These are phyloP conservation scores for Ceratopteris richardii DNA, from an alignment of 75 land plant genomes.

Conservation along the genomic window DNA sequence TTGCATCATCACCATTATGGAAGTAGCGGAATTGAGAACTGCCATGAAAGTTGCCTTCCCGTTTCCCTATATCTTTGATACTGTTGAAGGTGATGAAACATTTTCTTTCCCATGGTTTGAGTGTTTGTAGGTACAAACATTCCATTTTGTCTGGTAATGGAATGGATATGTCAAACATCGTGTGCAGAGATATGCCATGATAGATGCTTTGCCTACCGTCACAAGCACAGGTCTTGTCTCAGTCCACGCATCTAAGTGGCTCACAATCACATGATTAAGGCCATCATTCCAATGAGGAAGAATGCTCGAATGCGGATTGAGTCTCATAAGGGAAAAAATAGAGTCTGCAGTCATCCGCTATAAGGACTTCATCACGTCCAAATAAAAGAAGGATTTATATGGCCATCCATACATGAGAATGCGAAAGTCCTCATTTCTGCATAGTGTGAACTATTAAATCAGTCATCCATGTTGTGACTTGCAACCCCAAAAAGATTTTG, in stretches of 20 bases:
- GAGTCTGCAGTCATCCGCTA: constrained; percentile 22
- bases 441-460: constrained; percentile 33
- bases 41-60: background rate
- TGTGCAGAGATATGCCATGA: constrained; percentile 15
- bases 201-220: constrained; percentile 21
- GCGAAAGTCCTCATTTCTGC: constrained; percentile 14
- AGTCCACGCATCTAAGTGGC: constrained; percentile 26
- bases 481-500: constrained; percentile 19
- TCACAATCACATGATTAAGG: constrained; percentile 24
- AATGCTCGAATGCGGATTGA: background rate
- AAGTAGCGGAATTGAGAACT: background rate
- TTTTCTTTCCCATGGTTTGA: constrained; percentile 9
- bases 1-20: constrained; percentile 12
- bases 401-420: constrained; percentile 23
- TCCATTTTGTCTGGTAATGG: constrained; percentile 16
- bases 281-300: constrained; percentile 33
- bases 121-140: constrained; percentile 6
- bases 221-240: constrained; percentile 8
- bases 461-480: constrained; percentile 39
- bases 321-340: constrained; percentile 3
- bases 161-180: constrained; percentile 36
- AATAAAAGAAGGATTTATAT: constrained; percentile 1
- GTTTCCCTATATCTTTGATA: constrained; percentile 10
- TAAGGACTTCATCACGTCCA: constrained; percentile 12
- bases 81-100: constrained; percentile 23